phyloP scores from a whole-genome alignment of 352 stramenopile species.

The Pythium diclinum region DNA sequence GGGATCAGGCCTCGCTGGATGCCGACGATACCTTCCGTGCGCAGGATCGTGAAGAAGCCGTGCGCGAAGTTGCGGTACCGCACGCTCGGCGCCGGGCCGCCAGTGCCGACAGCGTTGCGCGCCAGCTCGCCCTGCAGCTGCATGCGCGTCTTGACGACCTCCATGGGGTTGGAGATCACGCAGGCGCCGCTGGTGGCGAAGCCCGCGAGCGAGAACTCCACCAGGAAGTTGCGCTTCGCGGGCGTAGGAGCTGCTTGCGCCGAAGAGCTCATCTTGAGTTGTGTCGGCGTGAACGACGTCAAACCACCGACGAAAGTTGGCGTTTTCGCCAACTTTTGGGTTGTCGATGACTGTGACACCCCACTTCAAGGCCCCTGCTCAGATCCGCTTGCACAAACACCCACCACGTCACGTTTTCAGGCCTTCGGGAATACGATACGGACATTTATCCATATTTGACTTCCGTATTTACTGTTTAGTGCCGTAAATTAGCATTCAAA shows the following conservation, averaged over 20 bases:
- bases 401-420: not conserved
- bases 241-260: not conserved
- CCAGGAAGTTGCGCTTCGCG: conserved; percentile 45
- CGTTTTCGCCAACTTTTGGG: not conserved
- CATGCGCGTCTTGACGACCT: conserved; percentile 90
- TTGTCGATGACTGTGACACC: not conserved
- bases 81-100: conserved; percentile 33
- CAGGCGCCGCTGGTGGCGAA: conserved; percentile 62
- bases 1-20: conserved; percentile 79
- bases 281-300: conserved; percentile 4
- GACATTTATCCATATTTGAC: not conserved
- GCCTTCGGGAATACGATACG: not conserved
- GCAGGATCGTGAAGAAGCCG: conserved; percentile 79
- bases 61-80: conserved; percentile 86
- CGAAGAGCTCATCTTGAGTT: not conserved
- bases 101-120: conserved; percentile 35
- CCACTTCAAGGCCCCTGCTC: not conserved
- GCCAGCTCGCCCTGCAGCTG: conserved; percentile 84
- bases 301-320: not conserved
- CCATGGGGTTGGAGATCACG: conserved; percentile 87
- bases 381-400: conserved; percentile 11
- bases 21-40: conserved; percentile 67
- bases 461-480: not conserved
- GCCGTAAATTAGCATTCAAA: not conserved
- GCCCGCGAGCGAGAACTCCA: conserved; percentile 73